phyloP scores from a whole-genome alignment of 208 protist genomes.

The Acanthamoeba culbertsoni region DNA sequence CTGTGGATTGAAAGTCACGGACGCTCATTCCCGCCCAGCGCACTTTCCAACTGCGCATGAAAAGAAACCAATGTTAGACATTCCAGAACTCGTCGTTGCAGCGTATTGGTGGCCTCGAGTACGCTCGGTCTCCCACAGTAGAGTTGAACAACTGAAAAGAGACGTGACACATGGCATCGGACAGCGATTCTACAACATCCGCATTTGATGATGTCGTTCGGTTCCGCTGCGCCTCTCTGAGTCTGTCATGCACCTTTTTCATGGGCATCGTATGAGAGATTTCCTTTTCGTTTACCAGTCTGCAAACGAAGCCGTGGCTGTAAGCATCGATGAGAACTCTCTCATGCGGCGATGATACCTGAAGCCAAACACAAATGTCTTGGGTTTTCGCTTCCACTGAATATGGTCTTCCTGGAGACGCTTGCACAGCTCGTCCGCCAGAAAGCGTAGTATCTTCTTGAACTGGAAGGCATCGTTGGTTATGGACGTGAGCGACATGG shows the following conservation, averaged over 20 bases:
- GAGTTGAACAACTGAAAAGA: not conserved
- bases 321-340: not conserved
- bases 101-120: not conserved
- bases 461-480: not conserved
- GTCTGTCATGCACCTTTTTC: not conserved
- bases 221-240: not conserved
- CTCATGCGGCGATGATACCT: not conserved
- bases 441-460: not conserved
- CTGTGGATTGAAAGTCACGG: not conserved
- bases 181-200: not conserved
- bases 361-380: not conserved
- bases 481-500: slow-evolving; percentile 23
- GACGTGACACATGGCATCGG: not conserved
- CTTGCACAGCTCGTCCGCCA: not conserved
- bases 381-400: not conserved
- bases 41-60: not conserved
- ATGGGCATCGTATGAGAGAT: not conserved
- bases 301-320: not conserved
- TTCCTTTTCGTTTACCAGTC: slow-evolving; percentile 18
- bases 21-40: not conserved
- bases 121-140: slow-evolving; percentile 1
- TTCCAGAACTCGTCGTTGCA: not conserved
- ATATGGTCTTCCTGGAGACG: not conserved
- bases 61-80: not conserved
- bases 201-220: not conserved